phyloP scores from a whole-genome alignment of 345 rosid species.

The Brassica carinata region DNA sequence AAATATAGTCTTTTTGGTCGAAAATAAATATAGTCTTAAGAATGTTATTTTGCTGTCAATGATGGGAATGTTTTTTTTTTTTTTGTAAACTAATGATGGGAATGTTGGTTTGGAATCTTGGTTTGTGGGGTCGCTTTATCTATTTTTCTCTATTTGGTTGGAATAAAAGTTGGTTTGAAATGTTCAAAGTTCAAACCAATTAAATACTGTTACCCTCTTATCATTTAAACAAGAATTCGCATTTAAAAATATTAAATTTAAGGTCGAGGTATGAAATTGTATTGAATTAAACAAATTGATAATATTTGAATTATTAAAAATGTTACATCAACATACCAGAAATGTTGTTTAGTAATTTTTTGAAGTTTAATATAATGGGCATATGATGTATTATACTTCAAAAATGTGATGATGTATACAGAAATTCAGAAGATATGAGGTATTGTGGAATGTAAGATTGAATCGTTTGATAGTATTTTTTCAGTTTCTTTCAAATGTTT shows the following conservation, averaged over 20 bases:
- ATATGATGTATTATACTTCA: background rate
- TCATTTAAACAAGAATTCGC: background rate
- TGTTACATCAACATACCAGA: background rate
- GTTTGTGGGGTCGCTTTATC: conserved; percentile 32
- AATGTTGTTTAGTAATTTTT: background rate
- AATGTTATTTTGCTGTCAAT: conserved; percentile 32
- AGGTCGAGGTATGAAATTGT: background rate
- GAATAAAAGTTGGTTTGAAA: conserved; percentile 33
- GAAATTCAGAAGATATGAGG: background rate
- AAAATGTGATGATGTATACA: background rate
- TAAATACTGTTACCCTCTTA: background rate
- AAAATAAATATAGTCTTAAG: background rate
- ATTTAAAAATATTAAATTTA: background rate
- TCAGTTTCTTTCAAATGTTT: background rate
- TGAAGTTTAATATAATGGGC: background rate
- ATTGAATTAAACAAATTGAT: background rate
- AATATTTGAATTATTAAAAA: background rate
- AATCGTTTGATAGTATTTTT: background rate
- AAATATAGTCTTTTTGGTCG: background rate
- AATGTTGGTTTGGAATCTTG: conserved; percentile 40
- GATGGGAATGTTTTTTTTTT: conserved; percentile 32
- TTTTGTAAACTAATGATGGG: conserved; percentile 22
- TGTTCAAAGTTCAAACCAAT: conserved; percentile 27
- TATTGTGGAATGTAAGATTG: background rate
- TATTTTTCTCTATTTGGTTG: conserved; percentile 18